phyloP scores from a whole-genome alignment of 2,329 filamentous ascomycete genomes.

The Diaporthe caulivora region DNA sequence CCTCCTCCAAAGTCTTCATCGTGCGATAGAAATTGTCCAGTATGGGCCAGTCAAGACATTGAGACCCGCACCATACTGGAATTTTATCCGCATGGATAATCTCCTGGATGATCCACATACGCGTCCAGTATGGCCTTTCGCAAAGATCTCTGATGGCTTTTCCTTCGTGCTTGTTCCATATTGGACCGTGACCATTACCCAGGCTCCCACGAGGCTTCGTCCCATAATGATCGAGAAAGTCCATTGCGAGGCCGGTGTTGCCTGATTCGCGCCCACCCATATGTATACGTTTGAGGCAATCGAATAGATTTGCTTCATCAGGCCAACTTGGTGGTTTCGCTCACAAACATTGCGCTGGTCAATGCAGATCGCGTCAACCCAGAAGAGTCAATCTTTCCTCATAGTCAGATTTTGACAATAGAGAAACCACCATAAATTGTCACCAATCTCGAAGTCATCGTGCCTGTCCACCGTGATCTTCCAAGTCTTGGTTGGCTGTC shows the following conservation, averaged over 20 bases:
- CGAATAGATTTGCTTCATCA: conserved; percentile 16
- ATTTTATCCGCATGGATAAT: conserved; percentile 17
- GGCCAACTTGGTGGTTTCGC: background rate
- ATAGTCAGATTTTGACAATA: background rate
- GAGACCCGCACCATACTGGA: conserved; percentile 13
- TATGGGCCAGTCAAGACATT: background rate
- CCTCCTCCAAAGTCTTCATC: background rate
- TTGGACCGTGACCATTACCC: background rate
- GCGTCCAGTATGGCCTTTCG: conserved; percentile 1
- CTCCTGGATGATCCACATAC: conserved; percentile 29
- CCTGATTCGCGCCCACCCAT: conserved; percentile 3
- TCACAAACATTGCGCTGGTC: background rate
- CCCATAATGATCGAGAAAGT: background rate
- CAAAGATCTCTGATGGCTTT: background rate
- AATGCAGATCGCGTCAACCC: conserved; percentile 27
- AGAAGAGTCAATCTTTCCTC: background rate
- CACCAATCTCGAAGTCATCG: background rate
- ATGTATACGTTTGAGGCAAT: conserved; percentile 3
- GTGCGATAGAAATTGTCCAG: background rate
- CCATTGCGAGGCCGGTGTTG: background rate
- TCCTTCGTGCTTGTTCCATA: background rate
- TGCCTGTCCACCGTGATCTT: background rate
- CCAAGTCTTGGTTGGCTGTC: background rate
- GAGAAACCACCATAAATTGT: conserved; percentile 19
- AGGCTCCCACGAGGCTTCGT: background rate